These are phyloP conservation scores for Cystofilobasidium ferigula DNA, from an alignment of 768 basidiomycete genomes.

Conservation along the genomic window DNA sequence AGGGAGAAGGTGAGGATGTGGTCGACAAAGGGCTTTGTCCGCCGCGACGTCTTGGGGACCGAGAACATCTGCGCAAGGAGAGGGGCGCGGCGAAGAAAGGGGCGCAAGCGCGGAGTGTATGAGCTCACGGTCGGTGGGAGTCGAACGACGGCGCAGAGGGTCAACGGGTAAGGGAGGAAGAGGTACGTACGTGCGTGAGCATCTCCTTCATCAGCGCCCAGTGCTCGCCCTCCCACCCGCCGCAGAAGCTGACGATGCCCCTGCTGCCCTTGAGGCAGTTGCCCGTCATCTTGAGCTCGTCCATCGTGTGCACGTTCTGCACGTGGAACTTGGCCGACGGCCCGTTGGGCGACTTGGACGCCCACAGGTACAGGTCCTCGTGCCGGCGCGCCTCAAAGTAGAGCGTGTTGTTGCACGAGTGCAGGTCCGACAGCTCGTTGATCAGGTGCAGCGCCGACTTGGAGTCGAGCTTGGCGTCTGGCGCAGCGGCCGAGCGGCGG, in stretches of 20 bases:
- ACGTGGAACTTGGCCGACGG: constrained; percentile 96
- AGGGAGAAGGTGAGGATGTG: constrained; percentile 94
- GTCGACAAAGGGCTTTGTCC: constrained; percentile 93
- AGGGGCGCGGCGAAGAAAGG: constrained; percentile 8
- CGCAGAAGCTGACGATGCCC: constrained; percentile 82
- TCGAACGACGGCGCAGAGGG: background rate
- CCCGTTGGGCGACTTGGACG: constrained; percentile 91
- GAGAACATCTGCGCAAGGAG: constrained; percentile 65
- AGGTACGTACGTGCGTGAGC: constrained; percentile 65
- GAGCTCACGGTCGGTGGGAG: background rate
- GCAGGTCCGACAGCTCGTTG: constrained; percentile 90
- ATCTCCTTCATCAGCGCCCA: constrained; percentile 83
- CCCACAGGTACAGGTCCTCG: constrained; percentile 94
- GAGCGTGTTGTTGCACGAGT: constrained; percentile 93
- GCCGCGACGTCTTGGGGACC: constrained; percentile 79
- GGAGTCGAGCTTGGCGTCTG: constrained; percentile 88
- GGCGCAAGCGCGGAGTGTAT: constrained; percentile 5
- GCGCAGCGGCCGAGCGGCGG: background rate
- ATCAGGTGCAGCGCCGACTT: constrained; percentile 85
- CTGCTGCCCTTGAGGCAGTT: constrained; percentile 94
- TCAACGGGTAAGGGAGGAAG: background rate
- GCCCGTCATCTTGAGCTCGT: constrained; percentile 98
- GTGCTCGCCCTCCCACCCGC: constrained; percentile 73
- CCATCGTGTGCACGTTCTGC: constrained; percentile 98
- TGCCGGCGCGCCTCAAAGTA: constrained; percentile 95